Base-by-base conservation (phyloP, 345 rosid genomes). In the Diplotaxis tenuifolia region DNA sequence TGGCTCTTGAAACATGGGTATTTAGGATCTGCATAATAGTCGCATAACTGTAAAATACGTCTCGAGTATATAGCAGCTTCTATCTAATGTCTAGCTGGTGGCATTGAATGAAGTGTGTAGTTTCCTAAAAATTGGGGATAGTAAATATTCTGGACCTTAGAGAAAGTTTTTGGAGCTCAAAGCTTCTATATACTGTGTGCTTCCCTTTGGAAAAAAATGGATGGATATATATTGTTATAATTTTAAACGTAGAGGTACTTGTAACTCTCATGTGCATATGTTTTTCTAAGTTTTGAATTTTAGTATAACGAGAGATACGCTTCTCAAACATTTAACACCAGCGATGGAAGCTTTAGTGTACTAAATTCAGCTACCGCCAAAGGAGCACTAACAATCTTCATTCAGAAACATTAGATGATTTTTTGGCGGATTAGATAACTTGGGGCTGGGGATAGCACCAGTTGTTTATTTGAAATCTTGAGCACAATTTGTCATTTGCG, bases 61-160 rank as follows among this genome's bases (percentile, higher is more conserved):
- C 32, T 22, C 50, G 57, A 52, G 49, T 42, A 55, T 65, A n/a
- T 71, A 64, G 40, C 45, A 58, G 67, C 6, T 5, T 70, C 32
- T 62, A 45, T 63, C 45, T 57, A 65, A 59, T 70, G 34, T 38
- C 21, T 70, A 69, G 71, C 19, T 56, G 60, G 63, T 70, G 53
- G 61, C 12, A 29, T 29, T 55, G 53, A 57, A 19, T 71, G 62
- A 70, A 47, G 29, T 70, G 58, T 60, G 58, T 57, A 66, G 56
- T 32, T 70, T 56, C 54, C 67, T 49, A 55, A 16, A 58, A 10
- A 12, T 64, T 54, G 25, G 79, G 64, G 21, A 70, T 28, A 29
- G 11, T 21, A 25, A 42, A 54, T 54, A 21, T 8, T 45, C 36
- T 53, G 64, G 74, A 21, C 32, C 60, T 29, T 47, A 47, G 28